Conservation (phyloP, 1,284 basidiomycete species). For the Boletus semigastroideus region DNA sequence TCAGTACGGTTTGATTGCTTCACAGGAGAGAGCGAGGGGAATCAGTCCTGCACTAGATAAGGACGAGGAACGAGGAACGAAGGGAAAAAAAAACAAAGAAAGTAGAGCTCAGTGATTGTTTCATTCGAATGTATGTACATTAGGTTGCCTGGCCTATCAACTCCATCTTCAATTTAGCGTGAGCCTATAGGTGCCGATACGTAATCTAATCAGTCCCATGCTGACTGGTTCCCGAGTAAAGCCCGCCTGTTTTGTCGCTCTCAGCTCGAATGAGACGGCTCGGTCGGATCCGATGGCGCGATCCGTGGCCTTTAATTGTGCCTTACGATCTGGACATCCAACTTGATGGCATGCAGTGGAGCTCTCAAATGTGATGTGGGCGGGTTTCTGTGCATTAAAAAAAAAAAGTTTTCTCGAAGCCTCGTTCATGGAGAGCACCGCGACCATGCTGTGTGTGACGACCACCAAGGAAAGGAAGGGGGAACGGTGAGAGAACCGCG, state of each 20-base stretch:
- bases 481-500: no score
- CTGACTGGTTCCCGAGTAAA: neutral
- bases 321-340: no score
- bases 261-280: neutral
- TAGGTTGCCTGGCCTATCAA: slow-evolving; percentile 5
- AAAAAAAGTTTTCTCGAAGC: neutral
- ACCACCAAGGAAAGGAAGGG: no score
- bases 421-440: neutral
- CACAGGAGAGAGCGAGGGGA: neutral
- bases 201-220: neutral
- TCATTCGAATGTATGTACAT: slow-evolving; percentile 14
- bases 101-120: slow-evolving; percentile 4
- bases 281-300: no score
- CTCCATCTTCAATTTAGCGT: slow-evolving; percentile 2
- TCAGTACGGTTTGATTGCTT: neutral
- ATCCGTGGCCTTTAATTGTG: no score
- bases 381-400: no score
- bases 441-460: neutral
- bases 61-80: neutral
- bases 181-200: no score
- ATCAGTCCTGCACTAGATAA: slow-evolving; percentile 11
- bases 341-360: no score
- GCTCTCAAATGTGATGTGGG: no score
- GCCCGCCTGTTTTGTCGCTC: neutral
- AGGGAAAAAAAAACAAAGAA: neutral